phyloP scores from a whole-genome alignment of 441 rosid species.

The Pelargonium fulgidum region DNA sequence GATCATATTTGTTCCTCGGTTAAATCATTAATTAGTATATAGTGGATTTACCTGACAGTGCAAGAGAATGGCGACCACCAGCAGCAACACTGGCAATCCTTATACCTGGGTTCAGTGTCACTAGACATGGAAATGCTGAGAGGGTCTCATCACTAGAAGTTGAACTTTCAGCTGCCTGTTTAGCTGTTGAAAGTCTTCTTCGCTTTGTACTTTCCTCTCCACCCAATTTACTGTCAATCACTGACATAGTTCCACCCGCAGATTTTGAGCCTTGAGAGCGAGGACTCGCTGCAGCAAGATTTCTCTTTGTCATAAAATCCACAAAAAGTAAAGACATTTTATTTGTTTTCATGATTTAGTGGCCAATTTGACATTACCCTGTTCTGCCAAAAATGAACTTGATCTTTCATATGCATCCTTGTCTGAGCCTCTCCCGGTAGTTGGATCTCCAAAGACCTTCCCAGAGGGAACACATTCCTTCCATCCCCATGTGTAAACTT shows the following conservation, averaged over 20 bases:
- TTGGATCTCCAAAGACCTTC: conserved; percentile 49
- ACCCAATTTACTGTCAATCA: conserved; percentile 34
- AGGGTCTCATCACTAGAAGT: conserved; percentile 59
- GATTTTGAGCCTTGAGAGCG: conserved; percentile 54
- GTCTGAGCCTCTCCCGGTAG: conserved; percentile 28
- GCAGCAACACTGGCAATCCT: conserved; percentile 75
- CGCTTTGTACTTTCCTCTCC: conserved; percentile 69
- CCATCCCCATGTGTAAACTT: conserved; percentile 99
- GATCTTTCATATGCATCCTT: conserved; percentile 55
- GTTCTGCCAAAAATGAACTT: conserved; percentile 44
- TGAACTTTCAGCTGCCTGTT: conserved; percentile 74
- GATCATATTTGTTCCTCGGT: conserved; percentile 9
- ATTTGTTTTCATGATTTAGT: conserved; percentile 6
- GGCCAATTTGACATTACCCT: conserved; percentile 36
- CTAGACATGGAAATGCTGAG: conserved; percentile 84
- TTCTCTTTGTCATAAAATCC: conserved; percentile 13
- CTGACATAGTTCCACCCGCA: conserved; percentile 40
- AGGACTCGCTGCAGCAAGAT: conserved; percentile 43
- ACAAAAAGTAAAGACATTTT: conserved; percentile 18
- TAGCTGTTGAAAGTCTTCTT: conserved; percentile 55
- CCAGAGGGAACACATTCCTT: conserved; percentile 95
- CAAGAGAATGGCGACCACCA: conserved; percentile 95
- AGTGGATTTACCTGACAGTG: conserved; percentile 62
- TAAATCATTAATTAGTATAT: conserved; percentile 13
- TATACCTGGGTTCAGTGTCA: conserved; percentile 76